phyloP scores from a whole-genome alignment of 75 land plant species.

The Larix kaempferi region DNA sequence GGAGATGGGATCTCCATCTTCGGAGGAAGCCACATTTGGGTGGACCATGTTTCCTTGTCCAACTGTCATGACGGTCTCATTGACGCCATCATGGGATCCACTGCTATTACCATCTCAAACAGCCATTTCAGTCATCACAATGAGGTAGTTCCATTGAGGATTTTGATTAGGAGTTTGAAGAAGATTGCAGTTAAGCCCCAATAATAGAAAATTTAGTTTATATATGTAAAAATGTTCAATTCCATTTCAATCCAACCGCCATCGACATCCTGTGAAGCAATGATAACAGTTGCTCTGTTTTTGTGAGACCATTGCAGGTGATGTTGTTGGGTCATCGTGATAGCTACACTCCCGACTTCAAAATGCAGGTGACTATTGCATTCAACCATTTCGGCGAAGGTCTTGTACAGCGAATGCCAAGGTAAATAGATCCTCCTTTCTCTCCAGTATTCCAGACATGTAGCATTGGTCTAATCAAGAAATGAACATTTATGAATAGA shows the following conservation, averaged over 20 bases:
- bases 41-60: constrained; percentile 40
- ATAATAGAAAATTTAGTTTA: constrained; percentile 12
- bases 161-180: constrained; percentile 8
- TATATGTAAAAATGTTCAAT: constrained; percentile 25
- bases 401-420: constrained; percentile 41
- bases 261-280: neutral
- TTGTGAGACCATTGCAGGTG: constrained; percentile 18
- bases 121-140: constrained; percentile 45
- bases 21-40: constrained; percentile 34
- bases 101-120: constrained; percentile 46
- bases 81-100: constrained; percentile 49
- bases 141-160: constrained; percentile 50
- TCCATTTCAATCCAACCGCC: neutral
- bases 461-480: neutral
- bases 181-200: neutral
- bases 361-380: constrained; percentile 41
- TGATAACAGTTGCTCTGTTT: constrained; percentile 24
- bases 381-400: constrained; percentile 40
- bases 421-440: constrained; percentile 2
- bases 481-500: neutral
- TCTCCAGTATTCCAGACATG: neutral
- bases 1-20: constrained; percentile 49
- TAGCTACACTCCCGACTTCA: constrained; percentile 18
- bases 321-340: constrained; percentile 35
- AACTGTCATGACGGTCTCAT: constrained; percentile 41